Evolutionary conservation across 228 moss, liverwort and hornwort genomes (phyloP), one percentile per base, ranked within the genome.

Genomic region (Sphagnum magellanicum): DNA sequence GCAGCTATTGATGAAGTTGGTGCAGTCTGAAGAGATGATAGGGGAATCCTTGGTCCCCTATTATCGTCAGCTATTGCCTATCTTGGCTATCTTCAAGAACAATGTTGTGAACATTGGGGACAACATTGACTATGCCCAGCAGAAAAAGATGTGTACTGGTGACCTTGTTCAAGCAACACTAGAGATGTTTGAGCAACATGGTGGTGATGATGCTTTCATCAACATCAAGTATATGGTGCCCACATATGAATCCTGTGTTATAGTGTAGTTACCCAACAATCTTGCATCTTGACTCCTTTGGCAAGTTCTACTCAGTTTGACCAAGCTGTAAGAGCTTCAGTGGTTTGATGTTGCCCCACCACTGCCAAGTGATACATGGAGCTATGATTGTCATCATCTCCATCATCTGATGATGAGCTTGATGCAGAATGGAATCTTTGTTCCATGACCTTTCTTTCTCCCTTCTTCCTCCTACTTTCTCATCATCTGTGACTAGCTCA

Each of bases 151-250:
- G 0, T 88, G 86, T 6, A 72, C 87, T 1, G 94, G 92, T 7
- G 92, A 94, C 74, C 81, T 94, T 5, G 92, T 94, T 51, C 73
- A 84, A 52, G 68, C 73, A 1, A 86, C 92, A 0, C 76, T 94
- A 0, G 88, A 94, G 72, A 64, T 81, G 9, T 92, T 94, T 48
- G 94, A 94, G 77, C 88, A 79, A 78, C 83, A 85, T 5, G 94
- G 92, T 0, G 94, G 94, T 0, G 88, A 92, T 4, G 94, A 94
- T 60, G 94, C 92, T 61, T 94, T 94, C 52, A 94, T 94, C 48
- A 95, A 95, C 70, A 95, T 95, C n/a, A 95, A 95, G 77, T 95
- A 95, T 16, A 95, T 95, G 92, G 77, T 95, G 51, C 94, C 92
- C 6, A 95, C 92, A 0, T 92, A 95, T 0, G 90, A 95, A 55